Conservation (phyloP, 176 grass and related monocot genomes). For the Paspalum notatum region DNA sequence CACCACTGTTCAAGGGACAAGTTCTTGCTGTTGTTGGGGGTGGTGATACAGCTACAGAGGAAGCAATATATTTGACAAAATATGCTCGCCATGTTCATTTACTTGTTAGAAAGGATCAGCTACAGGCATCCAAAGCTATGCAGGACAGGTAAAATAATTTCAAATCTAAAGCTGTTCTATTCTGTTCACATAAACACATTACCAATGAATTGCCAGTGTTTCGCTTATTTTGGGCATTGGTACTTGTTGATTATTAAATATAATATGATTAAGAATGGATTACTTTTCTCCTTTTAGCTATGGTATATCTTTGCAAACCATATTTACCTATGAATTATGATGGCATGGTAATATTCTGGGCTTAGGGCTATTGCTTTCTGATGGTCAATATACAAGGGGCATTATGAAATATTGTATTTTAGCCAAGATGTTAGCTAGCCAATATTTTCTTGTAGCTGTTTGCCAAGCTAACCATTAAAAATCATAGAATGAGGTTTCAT, state of each 20-base stretch:
- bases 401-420: slow-evolving; percentile 21
- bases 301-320: background rate
- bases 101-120: slow-evolving; percentile 70
- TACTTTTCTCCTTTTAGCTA: background rate
- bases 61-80: slow-evolving; percentile 97
- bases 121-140: slow-evolving; percentile 97
- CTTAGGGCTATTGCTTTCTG: background rate
- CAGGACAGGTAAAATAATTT: slow-evolving; percentile 82
- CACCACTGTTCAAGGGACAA: slow-evolving; percentile 87
- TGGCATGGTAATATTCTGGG: slow-evolving; percentile 18
- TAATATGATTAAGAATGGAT: background rate
- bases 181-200: slow-evolving; percentile 23
- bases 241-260: background rate
- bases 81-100: slow-evolving; percentile 96
- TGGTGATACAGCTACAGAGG: slow-evolving; percentile 91
- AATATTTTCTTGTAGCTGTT: slow-evolving; percentile 13
- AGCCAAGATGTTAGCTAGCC: background rate
- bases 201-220: slow-evolving; percentile 7
- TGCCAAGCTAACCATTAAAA: slow-evolving; percentile 20
- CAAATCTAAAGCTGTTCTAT: background rate
- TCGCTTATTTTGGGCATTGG: slow-evolving; percentile 15
- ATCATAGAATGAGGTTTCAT: slow-evolving; percentile 10
- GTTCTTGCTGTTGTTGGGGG: slow-evolving; percentile 94
- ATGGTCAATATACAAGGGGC: background rate
- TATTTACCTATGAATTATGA: slow-evolving; percentile 16